Evolutionary conservation across 441 rosid genomes (phyloP), one percentile per base, ranked within the genome.

Genomic region (Dalechampia spathulata): DNA sequence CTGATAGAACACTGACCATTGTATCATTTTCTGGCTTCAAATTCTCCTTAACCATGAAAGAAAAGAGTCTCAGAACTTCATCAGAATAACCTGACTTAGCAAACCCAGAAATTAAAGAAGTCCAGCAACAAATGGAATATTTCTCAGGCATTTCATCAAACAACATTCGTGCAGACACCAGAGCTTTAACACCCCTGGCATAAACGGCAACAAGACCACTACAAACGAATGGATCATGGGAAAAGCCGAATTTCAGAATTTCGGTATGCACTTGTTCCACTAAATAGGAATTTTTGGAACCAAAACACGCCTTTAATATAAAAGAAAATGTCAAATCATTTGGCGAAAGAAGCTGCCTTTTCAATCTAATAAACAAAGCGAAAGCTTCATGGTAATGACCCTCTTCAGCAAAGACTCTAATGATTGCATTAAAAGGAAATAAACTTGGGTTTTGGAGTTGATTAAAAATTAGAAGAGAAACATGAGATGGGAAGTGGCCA

Each of bases 401-500:
- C 57, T 61, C 53, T 11, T 68, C 51, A 20, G 71, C 72, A 0
- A 64, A 62, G 52, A 74, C 70, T 68, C 79, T 69, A 40, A 77
- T 69, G 36, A 74, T 66, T 66, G 79, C 79, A 52, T 75, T 78
- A 66, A 63, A 74, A 1, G 83, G 83, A 62, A 72, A 78, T 47
- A 75, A 60, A 49, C 67, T 78, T 58, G 83, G 83, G n/a, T 14
- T 44, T 26, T 41, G 42, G 4, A 78, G 65, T 0, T 49, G 77
- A 19, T 44, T 14, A 39, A 77, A 77, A 11, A 73, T 63, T 10
- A 34, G 32, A 61, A 61, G 58, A 19, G 75, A 61, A 2, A 55
- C 0, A 12, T 2, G 32, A 36, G 64, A 22, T 21, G 78, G 74
- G 68, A 68, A 73, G 2, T 68, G 78, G 49, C 75, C 75, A 48